A percentile compares a stretch with the other conserved stretches of the same genome.
Evolutionary conservation across 2,329 filamentous ascomycete species (phyloP).

Genomic region (Harringtonia lauricola): DNA sequence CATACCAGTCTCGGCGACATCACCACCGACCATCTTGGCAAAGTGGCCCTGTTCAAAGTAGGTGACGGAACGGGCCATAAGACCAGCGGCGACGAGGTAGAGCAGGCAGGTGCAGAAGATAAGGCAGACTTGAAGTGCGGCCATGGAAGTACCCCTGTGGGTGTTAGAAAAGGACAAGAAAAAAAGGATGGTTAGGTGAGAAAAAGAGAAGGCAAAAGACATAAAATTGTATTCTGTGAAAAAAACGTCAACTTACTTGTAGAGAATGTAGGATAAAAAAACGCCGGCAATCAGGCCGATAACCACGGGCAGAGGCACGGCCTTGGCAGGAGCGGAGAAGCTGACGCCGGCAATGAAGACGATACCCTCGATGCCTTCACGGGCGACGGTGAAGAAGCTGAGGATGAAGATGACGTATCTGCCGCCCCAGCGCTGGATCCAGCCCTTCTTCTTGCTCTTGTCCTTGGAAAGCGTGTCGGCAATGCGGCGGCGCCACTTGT

Average conservation of each 20-base stretch:
- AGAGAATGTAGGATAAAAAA: slow-evolving; percentile 62
- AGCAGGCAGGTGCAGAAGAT: slow-evolving; percentile 68
- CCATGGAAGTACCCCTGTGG: slow-evolving; percentile 11
- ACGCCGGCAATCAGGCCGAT: slow-evolving; percentile 58
- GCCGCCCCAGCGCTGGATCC: slow-evolving; percentile 43
- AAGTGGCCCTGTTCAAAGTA: slow-evolving; percentile 48
- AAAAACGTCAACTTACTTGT: slow-evolving; percentile 22
- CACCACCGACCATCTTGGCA: slow-evolving; percentile 41
- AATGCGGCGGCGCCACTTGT: slow-evolving; percentile 78
- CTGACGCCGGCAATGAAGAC: slow-evolving; percentile 80
- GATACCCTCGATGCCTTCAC: slow-evolving; percentile 78
- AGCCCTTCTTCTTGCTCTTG: slow-evolving; percentile 21
- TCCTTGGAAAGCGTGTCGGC: slow-evolving; percentile 53
- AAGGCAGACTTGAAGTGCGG: slow-evolving; percentile 40
- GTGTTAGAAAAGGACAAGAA: too few relatives aligned
- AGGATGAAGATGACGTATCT: slow-evolving; percentile 81
- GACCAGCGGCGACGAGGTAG: slow-evolving; percentile 70
- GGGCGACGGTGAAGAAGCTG: slow-evolving; percentile 77
- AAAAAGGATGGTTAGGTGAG: too few relatives aligned
- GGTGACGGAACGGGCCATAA: slow-evolving; percentile 69
- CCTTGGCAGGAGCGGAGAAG: slow-evolving; percentile 60
- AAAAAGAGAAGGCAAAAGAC: too few relatives aligned
- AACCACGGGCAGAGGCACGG: slow-evolving; percentile 69
- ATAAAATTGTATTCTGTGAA: too few relatives aligned
- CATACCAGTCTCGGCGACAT: slow-evolving; percentile 32